phyloP scores from a whole-genome alignment of 1,284 basidiomycete species.

The Porogramme epimiltina region DNA sequence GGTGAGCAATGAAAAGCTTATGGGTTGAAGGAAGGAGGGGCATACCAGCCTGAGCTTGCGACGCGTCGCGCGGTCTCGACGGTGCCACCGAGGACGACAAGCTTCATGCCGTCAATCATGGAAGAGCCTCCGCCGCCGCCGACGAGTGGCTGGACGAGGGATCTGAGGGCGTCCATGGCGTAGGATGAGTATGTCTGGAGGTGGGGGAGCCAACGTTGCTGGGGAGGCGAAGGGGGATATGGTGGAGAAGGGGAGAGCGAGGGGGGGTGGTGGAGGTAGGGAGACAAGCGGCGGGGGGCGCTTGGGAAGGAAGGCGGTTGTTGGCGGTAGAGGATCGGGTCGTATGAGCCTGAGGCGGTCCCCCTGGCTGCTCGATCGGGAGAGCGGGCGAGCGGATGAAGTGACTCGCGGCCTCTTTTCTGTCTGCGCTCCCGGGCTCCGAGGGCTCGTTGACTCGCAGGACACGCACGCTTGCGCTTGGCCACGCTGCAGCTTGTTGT shows the following conservation, averaged over 20 bases:
- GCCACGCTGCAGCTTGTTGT: too few species aligned
- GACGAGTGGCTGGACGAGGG: slow-evolving; percentile 78
- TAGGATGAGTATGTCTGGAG: slow-evolving; percentile 17
- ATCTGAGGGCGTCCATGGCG: slow-evolving; percentile 78
- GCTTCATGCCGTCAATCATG: slow-evolving; percentile 82
- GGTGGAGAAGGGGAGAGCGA: slow-evolving; percentile 23
- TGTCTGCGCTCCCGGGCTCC: background rate
- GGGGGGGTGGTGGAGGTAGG: slow-evolving; percentile 23
- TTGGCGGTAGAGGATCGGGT: slow-evolving; percentile 12
- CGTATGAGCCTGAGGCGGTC: slow-evolving; percentile 18
- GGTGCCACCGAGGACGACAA: slow-evolving; percentile 82
- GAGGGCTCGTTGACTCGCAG: slow-evolving; percentile 9
- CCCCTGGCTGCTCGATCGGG: slow-evolving; percentile 12
- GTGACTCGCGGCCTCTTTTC: background rate
- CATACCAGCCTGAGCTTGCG: slow-evolving; percentile 75
- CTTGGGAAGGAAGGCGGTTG: slow-evolving; percentile 22
- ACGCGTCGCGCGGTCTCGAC: slow-evolving; percentile 81
- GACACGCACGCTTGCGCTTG: too few species aligned
- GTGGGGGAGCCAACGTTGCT: slow-evolving; percentile 32
- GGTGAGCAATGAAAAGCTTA: slow-evolving; percentile 10
- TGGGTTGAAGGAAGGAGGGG: background rate
- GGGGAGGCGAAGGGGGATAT: slow-evolving; percentile 24
- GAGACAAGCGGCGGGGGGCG: slow-evolving; percentile 20
- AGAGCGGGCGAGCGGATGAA: background rate
- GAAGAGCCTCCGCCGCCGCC: slow-evolving; percentile 72